These are phyloP conservation scores for Monosporascus sp. DNA, from an alignment of 2,329 filamentous ascomycete species.

Conservation along the genomic window DNA sequence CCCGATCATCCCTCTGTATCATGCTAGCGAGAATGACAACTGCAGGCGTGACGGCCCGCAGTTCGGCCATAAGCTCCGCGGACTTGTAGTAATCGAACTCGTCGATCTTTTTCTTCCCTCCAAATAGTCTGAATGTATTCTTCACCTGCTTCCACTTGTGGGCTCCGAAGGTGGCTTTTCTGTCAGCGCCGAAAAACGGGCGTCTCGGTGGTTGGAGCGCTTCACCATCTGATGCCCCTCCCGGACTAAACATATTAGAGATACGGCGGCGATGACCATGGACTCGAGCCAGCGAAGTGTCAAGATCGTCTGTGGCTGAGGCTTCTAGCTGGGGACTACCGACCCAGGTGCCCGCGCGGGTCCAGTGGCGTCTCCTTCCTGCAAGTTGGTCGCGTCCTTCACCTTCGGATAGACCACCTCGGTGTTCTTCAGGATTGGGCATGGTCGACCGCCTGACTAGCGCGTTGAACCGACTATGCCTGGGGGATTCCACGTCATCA, in stretches of 20 bases:
- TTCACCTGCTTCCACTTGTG: conserved; percentile 94
- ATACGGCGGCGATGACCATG: conserved; percentile 61
- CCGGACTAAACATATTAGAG: conserved; percentile 58
- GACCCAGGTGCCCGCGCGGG: conserved; percentile 56
- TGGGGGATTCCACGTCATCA: conserved; percentile 35
- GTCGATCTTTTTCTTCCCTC: conserved; percentile 72
- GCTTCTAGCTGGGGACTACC: conserved; percentile 42
- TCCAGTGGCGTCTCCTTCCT: conserved; percentile 47
- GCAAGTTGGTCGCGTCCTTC: conserved; percentile 62
- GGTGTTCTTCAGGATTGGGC: conserved; percentile 52
- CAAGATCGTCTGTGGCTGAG: conserved; percentile 47
- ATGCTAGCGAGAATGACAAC: conserved; percentile 94
- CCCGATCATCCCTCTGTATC: conserved; percentile 95
- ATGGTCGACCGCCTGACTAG: conserved; percentile 62
- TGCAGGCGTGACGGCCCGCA: conserved; percentile 86
- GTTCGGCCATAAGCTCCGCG: conserved; percentile 90
- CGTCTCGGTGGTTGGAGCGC: conserved; percentile 47
- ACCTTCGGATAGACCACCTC: conserved; percentile 68
- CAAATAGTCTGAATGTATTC: conserved; percentile 73
- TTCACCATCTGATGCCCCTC: conserved; percentile 60
- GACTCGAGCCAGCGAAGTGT: conserved; percentile 48
- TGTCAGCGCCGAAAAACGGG: conserved; percentile 57
- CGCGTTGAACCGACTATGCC: conserved; percentile 44
- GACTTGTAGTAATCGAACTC: conserved; percentile 92
- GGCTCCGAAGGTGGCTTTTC: conserved; percentile 67